Evolutionary conservation across 331 rosid genomes (phyloP), one percentile per base, ranked within the genome.

Genomic region (Rosa hybrid): DNA sequence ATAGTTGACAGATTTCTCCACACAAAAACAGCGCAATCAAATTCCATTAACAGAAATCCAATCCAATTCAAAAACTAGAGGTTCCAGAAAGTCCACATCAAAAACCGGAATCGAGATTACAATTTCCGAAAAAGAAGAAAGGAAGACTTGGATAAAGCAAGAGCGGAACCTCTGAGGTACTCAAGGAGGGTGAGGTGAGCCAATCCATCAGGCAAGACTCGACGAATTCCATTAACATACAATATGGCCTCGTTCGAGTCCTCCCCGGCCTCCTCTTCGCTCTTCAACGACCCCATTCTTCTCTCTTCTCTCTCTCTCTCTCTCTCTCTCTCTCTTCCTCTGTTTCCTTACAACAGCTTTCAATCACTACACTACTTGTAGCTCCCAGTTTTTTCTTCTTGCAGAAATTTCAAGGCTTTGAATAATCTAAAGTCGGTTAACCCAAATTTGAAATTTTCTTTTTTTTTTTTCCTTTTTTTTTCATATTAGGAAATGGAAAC

Each of bases 171-270:
- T 90, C 98, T 88, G 68, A 95, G 96, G 83, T 92, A 95, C 82
- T 95, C 99, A 5, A 95, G 94, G 72, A 91, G 93, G 42, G 96
- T 92, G 53, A 92, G 81, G 81, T 95, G 98, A 76, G 99, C 98
- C 27, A 91, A 84, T 45, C 96, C 97, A 83, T 95, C 90, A 34
- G 94, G 89, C 63, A 95, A 82, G 13, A 84, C 84, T 88, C 80
- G 84, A 12, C 99, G 93, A 79, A 87, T 72, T 56, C 98, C 96
- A 48, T 92, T 95, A 5, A 92, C 94, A 20, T 86, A 95, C 4
- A 90, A 60, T 39, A 91, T 77, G 44, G 94, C 81, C 10, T 90
- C 94, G 79, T 78, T 79, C 4, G 86, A 83, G 50, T 78, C 84
- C 78, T 82, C 86, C 74, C 17, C 85, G 23, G 72, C 57, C 10